Conservation (phyloP, 2,329 filamentous ascomycete genomes). For the Trichoderma arundinaceum region DNA sequence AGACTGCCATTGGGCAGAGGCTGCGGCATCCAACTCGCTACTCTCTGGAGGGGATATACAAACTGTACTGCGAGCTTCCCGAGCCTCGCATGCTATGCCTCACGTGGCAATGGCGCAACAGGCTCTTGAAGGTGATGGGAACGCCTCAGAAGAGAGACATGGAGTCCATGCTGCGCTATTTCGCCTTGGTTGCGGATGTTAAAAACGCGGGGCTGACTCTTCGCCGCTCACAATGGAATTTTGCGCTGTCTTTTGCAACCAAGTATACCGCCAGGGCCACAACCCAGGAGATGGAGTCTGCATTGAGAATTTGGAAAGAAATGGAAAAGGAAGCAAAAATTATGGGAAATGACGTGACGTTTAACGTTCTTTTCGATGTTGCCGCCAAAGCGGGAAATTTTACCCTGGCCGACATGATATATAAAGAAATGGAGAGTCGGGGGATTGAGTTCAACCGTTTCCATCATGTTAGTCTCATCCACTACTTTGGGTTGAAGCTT, state of each 20-base stretch:
- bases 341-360: constrained; percentile 75
- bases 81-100: constrained; percentile 60
- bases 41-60: constrained; percentile 54
- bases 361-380: constrained; percentile 90
- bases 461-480: constrained; percentile 81
- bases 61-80: constrained; percentile 56
- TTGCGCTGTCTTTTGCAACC: constrained; percentile 78
- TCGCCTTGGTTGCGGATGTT: constrained; percentile 83
- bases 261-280: constrained; percentile 66
- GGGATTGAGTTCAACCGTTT: constrained; percentile 74
- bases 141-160: constrained; percentile 62
- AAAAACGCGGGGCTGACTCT: constrained; percentile 74
- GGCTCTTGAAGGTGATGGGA: constrained; percentile 71
- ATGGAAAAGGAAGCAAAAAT: constrained; percentile 80
- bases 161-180: constrained; percentile 77
- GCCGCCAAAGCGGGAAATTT: constrained; percentile 87
- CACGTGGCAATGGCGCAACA: constrained; percentile 60
- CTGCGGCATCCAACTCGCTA: constrained; percentile 50
- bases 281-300: constrained; percentile 65
- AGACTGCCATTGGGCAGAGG: constrained; percentile 48
- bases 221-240: constrained; percentile 76
- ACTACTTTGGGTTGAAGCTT: constrained; percentile 77
- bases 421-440: constrained; percentile 77
- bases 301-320: constrained; percentile 80
- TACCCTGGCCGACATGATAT: constrained; percentile 80